Base-by-base conservation (phyloP, 2,329 filamentous ascomycete species). In the Calonectria naviculata region DNA sequence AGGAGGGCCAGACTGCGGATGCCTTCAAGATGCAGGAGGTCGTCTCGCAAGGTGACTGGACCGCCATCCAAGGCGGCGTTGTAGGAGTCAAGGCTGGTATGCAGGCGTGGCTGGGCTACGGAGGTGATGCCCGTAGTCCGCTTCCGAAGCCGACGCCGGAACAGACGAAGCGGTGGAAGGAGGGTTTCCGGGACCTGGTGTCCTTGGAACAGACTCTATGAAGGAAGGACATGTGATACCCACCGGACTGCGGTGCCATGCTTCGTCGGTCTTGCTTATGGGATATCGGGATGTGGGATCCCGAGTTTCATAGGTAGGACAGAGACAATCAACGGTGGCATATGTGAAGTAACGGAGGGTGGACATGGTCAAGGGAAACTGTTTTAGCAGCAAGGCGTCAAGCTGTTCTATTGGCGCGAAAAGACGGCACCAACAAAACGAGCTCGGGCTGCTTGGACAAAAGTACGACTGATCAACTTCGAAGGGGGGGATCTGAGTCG, bases 21-120 rank as follows among this genome's bases (percentile, higher is more conserved):
- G 92, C 93, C 2, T 87, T 89, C 76, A 87, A 86, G 74, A 81
- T 93, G 71, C 93, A 94, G 81, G 91, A 90, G 54, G 83, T 91
- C 26, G 85, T 95, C 49, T 90, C 92, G 52, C 85, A 88, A 61
- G 93, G 91, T 54, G 93, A 95, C 83, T 94, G 92, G 93, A 90
- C 88, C 4, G 91, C 91, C 34, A 94, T 94, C 71, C 89, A 93
- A 77, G 90, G 91, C 67, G 93, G 93, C 56, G 91, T 95, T 67
- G 89, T 93, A 31, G 92, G 92, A 54, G 92, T 92, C 76, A 95
- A 94, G 85, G 89, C 90, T 66, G 92, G 89, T 6, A 82, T 95
- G 74, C 85, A 92, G 80, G 84, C 87, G n/a, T 92, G 90, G 84
- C 89, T 88, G 80, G 92, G 91, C 31, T 95, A 94, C 78, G 93